Evolutionary conservation across 352 stramenopile genomes (phyloP), one percentile per base, ranked within the genome.

Genomic region (Aphanomyces invadans): DNA sequence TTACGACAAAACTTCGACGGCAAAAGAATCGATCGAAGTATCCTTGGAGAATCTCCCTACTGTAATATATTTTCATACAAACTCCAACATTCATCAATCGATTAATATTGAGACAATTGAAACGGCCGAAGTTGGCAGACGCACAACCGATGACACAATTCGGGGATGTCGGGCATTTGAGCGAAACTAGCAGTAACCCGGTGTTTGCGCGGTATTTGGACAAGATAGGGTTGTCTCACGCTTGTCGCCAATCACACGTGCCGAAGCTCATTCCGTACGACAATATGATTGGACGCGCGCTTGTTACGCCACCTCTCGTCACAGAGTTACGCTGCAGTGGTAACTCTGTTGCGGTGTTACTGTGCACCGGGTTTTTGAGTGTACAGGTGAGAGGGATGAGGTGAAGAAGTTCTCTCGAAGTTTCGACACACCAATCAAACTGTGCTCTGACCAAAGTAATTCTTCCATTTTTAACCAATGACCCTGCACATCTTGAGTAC

Each of bases 21-120:
- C 19, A 19, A 52, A n/a, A n/a, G 12, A 52, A 25, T 33, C 7
- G 12, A 21, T 57, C 49, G 49, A 57, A 57, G 49, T 39, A 57
- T 57, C 49, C 49, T 29, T 57, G 49, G 49, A 29, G 49, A 57
- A 57, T 57, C 49, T 57, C 49, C 49, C 19, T 19, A n/a, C 12
- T 15, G 17, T 32, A 17, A 23, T 57, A 38, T 15, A 38, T 21
- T 38, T 2, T 21, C 1, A 57, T 57, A 57, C 49, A 57, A 57
- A 57, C 5, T 33, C 29, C 49, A 57, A 57, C 21, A 52, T 52
- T 52, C 44, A 4, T 25, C 44, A 25, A 4, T 52, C 10, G 10
- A 52, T 25, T 52, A 25, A 25, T 25, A 52, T 52, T 5, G 21
- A 52, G 44, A 4, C 23, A 4, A 23, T 15, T 52, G 44, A 52